phyloP scores from a whole-genome alignment of 2,329 filamentous ascomycete species.

The Penicillium griseofulvum region DNA sequence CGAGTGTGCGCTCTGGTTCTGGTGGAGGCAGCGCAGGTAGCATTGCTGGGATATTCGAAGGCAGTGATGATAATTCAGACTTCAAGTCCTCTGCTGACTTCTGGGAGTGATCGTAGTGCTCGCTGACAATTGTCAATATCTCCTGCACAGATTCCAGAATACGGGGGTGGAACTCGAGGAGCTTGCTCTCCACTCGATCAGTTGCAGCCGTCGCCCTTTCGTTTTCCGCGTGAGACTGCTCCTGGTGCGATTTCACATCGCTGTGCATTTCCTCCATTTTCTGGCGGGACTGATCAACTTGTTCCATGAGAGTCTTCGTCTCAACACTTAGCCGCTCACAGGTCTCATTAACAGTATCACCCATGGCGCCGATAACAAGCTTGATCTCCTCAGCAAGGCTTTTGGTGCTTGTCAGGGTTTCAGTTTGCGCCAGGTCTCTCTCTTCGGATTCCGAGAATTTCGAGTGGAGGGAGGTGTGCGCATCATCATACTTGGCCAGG shows the following conservation, averaged over 20 bases:
- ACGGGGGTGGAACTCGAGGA: slow-evolving; percentile 82
- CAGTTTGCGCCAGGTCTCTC: slow-evolving; percentile 69
- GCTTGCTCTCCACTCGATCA: slow-evolving; percentile 71
- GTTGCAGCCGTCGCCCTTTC: slow-evolving; percentile 71
- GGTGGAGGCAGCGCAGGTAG: slow-evolving; percentile 51
- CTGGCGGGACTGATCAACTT: slow-evolving; percentile 73
- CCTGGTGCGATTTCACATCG: slow-evolving; percentile 74
- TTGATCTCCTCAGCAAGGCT: slow-evolving; percentile 83
- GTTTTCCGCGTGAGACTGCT: slow-evolving; percentile 77
- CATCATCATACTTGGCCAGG: slow-evolving; percentile 83
- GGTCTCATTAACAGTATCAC: slow-evolving; percentile 74
- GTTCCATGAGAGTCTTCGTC: slow-evolving; percentile 79
- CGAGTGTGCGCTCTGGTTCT: slow-evolving; percentile 16
- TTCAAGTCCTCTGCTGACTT: slow-evolving; percentile 61
- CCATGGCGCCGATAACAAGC: slow-evolving; percentile 79
- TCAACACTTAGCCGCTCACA: slow-evolving; percentile 85
- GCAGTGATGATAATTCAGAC: slow-evolving; percentile 52
- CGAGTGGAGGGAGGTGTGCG: slow-evolving; percentile 70
- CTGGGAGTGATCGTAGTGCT: slow-evolving; percentile 88
- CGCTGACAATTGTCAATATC: slow-evolving; percentile 74
- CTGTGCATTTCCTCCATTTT: slow-evolving; percentile 72
- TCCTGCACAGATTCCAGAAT: slow-evolving; percentile 83
- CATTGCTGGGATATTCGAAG: slow-evolving; percentile 55
- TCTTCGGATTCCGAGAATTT: slow-evolving; percentile 71
- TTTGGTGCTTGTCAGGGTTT: slow-evolving; percentile 72